phyloP scores from a whole-genome alignment of 1,139 yeast species.

The Ogataea hybrid region DNA sequence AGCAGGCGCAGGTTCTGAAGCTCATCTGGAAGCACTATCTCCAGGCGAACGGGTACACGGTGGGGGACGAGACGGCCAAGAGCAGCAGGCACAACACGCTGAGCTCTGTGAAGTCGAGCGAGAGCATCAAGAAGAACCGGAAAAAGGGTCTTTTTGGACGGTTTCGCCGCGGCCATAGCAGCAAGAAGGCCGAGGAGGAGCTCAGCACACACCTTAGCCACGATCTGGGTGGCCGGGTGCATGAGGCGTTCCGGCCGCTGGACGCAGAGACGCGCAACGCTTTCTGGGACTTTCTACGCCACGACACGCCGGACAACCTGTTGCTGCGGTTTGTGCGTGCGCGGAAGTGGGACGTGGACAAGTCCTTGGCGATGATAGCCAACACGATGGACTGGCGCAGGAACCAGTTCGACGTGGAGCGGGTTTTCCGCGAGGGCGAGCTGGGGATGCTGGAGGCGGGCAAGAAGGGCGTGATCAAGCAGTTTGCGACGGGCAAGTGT shows the following conservation, averaged over 20 bases:
- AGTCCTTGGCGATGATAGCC: conserved; percentile 61
- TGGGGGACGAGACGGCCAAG: conserved; percentile 26
- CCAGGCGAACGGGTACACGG: conserved; percentile 53
- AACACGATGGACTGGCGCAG: conserved; percentile 69
- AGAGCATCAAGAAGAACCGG: conserved; percentile 19
- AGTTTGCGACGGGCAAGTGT: conserved; percentile 58
- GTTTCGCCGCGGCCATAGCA: conserved; percentile 21
- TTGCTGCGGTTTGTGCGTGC: conserved; percentile 69
- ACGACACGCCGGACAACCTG: conserved; percentile 70
- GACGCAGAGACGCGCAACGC: conserved; percentile 44
- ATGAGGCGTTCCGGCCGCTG: conserved; percentile 35
- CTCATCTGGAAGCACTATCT: conserved; percentile 73
- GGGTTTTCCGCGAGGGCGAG: conserved; percentile 63
- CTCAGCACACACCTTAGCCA: conserved; percentile 10
- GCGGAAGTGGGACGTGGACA: conserved; percentile 67
- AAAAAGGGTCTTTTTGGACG: conserved; percentile 31
- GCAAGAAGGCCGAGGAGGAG: conserved; percentile 24
- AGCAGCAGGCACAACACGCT: conserved; percentile 21
- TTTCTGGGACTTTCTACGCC: conserved; percentile 57
- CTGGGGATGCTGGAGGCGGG: conserved; percentile 35
- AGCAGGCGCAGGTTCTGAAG: conserved; percentile 66
- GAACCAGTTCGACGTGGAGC: conserved; percentile 55
- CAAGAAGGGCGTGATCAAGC: conserved; percentile 47
- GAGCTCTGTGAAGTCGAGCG: conserved; percentile 20
- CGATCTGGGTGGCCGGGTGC: conserved; percentile 19